phyloP scores from a whole-genome alignment of 176 grass and related monocot species.

The Pontederia paniculata region DNA sequence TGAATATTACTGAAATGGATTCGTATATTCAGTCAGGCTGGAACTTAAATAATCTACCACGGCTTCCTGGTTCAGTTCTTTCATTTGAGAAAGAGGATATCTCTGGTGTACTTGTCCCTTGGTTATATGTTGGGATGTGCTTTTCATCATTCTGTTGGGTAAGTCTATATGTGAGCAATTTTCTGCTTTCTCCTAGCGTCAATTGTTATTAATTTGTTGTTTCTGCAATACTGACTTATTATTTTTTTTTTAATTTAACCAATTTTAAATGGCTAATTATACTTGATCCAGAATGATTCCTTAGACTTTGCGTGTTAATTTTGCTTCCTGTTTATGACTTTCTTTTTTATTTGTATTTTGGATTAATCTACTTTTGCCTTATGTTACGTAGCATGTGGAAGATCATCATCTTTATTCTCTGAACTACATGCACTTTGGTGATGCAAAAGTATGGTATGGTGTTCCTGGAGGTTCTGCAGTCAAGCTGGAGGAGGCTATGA shows the following conservation, averaged over 20 bases:
- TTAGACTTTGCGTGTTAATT: neutral
- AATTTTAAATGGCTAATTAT: no score
- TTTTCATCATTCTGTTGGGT: constrained; percentile 99
- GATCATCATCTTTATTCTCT: constrained; percentile 96
- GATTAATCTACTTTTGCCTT: constrained; percentile 4
- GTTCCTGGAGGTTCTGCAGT: constrained; percentile 52
- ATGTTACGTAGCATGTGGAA: constrained; percentile 70
- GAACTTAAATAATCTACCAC: constrained; percentile 88
- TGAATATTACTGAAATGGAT: constrained; percentile 41
- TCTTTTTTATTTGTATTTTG: neutral
- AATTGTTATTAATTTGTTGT: neutral
- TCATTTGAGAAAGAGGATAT: constrained; percentile 87
- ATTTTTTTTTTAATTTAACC: neutral
- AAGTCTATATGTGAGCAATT: constrained; percentile 20
- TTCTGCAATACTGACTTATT: no score
- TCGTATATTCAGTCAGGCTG: constrained; percentile 45
- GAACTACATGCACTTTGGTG: constrained; percentile 99
- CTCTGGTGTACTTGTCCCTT: constrained; percentile 92
- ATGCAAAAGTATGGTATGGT: constrained; percentile 95
- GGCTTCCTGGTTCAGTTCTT: constrained; percentile 53
- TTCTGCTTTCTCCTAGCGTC: no score
- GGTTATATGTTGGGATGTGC: constrained; percentile 99
- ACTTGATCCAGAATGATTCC: no score
- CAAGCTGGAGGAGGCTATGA: constrained; percentile 88
- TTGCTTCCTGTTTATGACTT: neutral